These are phyloP conservation scores for Beta macrorhiza DNA, from an alignment of 179 eudicot genomes.

Conservation along the genomic window DNA sequence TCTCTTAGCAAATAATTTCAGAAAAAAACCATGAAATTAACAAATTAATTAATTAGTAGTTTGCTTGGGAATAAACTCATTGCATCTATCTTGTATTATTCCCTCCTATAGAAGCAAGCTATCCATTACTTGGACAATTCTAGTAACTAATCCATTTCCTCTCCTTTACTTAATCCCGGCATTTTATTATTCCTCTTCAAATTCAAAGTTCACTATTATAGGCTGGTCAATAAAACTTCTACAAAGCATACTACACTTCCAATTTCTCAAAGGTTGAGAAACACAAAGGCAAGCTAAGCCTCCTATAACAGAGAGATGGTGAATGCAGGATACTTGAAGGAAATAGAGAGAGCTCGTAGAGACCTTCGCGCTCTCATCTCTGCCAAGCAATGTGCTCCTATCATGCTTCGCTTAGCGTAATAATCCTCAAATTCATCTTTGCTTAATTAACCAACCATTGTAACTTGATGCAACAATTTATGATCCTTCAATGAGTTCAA, in stretches of 20 bases:
- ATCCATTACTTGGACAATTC: slow-evolving; percentile 23
- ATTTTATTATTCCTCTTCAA: neutral
- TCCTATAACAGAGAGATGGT: slow-evolving; percentile 24
- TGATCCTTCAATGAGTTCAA: neutral
- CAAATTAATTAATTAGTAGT: neutral
- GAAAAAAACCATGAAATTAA: neutral
- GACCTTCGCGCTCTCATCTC: slow-evolving; percentile 73
- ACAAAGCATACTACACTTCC: neutral
- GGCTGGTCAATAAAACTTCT: neutral
- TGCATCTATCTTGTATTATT: neutral
- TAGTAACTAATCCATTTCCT: slow-evolving; percentile 5
- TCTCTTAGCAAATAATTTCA: no score
- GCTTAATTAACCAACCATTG: no score
- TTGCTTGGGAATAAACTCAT: slow-evolving; percentile 23
- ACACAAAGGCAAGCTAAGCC: neutral
- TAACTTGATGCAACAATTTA: neutral
- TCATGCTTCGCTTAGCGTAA: slow-evolving; percentile 94
- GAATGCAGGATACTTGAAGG: slow-evolving; percentile 56
- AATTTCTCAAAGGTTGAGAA: neutral
- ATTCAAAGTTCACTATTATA: neutral
- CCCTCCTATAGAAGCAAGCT: slow-evolving; percentile 27
- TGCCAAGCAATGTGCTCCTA: slow-evolving; percentile 69
- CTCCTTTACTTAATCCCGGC: neutral
- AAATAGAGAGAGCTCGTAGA: slow-evolving; percentile 61
- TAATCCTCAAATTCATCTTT: neutral